phyloP scores from a whole-genome alignment of 352 stramenopile genomes.

The Salisapilia sapeloensis region DNA sequence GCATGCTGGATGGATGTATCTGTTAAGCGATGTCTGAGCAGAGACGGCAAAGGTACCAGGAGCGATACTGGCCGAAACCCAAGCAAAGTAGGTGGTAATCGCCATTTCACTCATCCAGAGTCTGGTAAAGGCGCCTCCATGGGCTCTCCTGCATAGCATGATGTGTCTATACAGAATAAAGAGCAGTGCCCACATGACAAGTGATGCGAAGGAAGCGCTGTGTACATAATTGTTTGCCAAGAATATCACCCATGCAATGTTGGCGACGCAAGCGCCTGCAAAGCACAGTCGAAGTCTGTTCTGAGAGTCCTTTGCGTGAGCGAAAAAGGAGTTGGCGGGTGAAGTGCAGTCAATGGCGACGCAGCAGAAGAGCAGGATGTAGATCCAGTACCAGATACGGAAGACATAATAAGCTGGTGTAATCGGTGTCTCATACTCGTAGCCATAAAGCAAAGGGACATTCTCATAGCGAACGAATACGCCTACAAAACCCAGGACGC shows the following conservation, averaged over 20 bases:
- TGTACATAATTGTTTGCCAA: slow-evolving; percentile 20
- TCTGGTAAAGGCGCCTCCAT: slow-evolving; percentile 31
- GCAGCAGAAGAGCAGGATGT: slow-evolving; percentile 8
- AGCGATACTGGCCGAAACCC: slow-evolving; percentile 44
- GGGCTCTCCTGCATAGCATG: slow-evolving; percentile 39
- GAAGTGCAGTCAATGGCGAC: slow-evolving; percentile 38
- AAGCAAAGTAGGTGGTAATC: slow-evolving; percentile 42
- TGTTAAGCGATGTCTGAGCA: no score
- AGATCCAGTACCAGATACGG: slow-evolving; percentile 52
- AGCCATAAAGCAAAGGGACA: no score
- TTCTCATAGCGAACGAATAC: no score
- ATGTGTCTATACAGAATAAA: slow-evolving; percentile 39
- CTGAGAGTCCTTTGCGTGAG: slow-evolving; percentile 17
- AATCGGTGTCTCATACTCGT: slow-evolving; percentile 29
- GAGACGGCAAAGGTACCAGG: no score
- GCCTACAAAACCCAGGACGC: no score
- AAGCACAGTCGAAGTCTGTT: slow-evolving; percentile 32
- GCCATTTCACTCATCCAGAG: slow-evolving; percentile 39
- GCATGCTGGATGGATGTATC: no score
- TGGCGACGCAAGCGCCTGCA: slow-evolving; percentile 24
- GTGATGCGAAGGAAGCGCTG: slow-evolving; percentile 17
- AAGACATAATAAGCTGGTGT: slow-evolving; percentile 36
- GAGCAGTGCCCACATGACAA: slow-evolving; percentile 40
- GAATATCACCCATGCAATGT: slow-evolving; percentile 31
- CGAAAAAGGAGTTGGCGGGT: slow-evolving; percentile 24